Base-by-base conservation (phyloP, 1,139 yeast species). In the Blastobotrys arbuscula region DNA sequence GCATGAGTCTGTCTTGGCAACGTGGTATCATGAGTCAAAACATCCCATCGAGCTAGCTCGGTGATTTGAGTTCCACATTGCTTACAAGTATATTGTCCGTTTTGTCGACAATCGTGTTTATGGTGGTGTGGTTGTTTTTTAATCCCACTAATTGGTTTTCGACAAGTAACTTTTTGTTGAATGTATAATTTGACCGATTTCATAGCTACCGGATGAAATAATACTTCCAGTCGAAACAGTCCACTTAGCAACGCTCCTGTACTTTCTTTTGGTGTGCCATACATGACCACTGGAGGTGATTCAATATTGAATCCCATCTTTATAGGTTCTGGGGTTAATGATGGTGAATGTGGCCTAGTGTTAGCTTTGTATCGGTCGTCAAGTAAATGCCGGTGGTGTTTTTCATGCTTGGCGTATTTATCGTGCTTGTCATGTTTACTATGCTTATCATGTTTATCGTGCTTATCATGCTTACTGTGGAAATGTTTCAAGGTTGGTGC, bases 201-300 rank as follows among this genome's bases (percentile, higher is more conserved):
- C 50, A 87, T 65, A 61, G 68, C 53, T 57, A 76, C 53, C 2
- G 64, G 55, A 15, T 56, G 51, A 19, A 58, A 59, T 40, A 52
- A 40, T 33, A 70, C 69, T 24, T 64, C 60, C 48, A 70, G 58
- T 48, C 63, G 64, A 53, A 71, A 70, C 16, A 87, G 71, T 0
- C 98, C 98, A 20, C 90, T 81, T 28, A 94, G 70, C 34, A 92
- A 74, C 1, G 96, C 85, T 1, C 99, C 98, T 0, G 95, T 76
- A 1, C 94, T 82, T 52, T 87, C 95, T 7, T 69, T 66, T 3
- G 92, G 85, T 2, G 75, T 69, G 0, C 98, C 98, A 62, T 84
- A 90, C 50, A 92, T 68, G 34, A 88, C 79, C 34, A 90, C 73
- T 0, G 99, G 98, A 0, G 98, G 97, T 0, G 95, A 83, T 63